Conservation (phyloP, 2,329 filamentous ascomycete species). For the Meredithiella fracta region DNA sequence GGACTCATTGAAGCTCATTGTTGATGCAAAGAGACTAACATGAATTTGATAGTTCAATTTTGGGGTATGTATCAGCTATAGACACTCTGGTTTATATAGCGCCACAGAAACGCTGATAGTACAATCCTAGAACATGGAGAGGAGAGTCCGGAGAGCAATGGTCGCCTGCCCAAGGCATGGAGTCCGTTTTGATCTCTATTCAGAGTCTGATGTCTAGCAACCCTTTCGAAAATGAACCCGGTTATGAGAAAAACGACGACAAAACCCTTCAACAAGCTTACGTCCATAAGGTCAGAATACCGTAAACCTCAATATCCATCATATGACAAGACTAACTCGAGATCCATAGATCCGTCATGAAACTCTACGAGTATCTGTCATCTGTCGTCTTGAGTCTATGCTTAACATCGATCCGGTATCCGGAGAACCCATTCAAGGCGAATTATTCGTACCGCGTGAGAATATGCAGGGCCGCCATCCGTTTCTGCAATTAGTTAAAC, state of each 20-base stretch:
- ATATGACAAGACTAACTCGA: constrained; percentile 11
- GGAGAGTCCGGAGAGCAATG: constrained; percentile 84
- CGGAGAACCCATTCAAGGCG: background rate
- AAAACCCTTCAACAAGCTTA: constrained; percentile 61
- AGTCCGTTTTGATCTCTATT: constrained; percentile 87
- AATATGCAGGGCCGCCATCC: constrained; percentile 25
- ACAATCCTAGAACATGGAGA: constrained; percentile 65
- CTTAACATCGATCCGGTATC: constrained; percentile 32
- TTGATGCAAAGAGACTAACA: background rate
- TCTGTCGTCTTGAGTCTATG: constrained; percentile 68
- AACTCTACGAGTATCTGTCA: constrained; percentile 68
- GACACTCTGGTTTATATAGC: background rate
- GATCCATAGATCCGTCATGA: constrained; percentile 66
- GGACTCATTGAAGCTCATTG: background rate
- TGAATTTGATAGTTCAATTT: constrained; percentile 50
- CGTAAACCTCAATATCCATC: background rate
- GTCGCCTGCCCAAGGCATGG: constrained; percentile 88
- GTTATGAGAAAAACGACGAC: constrained; percentile 64
- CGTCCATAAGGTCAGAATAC: constrained; percentile 59
- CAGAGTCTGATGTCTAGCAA: constrained; percentile 90
- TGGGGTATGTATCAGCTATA: constrained; percentile 42
- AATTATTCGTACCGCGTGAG: too few relatives aligned
- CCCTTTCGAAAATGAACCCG: constrained; percentile 91
- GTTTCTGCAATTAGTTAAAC: constrained; percentile 85
- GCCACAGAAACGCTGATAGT: background rate